A percentile compares a stretch with the other conserved stretches of the same genome.
Evolutionary conservation across 306 rosid genomes (phyloP).

Genomic region (Lithocarpus polystachyus): DNA sequence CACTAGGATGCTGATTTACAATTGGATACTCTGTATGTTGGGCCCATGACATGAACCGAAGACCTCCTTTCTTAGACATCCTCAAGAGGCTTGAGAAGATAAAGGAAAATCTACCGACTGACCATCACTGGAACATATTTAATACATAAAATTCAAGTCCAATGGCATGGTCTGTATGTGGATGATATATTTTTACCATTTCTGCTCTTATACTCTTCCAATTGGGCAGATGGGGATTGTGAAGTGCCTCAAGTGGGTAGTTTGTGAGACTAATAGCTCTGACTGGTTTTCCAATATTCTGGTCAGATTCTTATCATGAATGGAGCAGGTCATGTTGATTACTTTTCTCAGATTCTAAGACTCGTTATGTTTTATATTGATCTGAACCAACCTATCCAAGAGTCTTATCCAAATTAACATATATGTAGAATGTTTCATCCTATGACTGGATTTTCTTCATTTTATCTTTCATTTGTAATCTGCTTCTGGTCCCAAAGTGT

Average conservation of each 20-base stretch:
- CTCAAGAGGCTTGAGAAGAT: conserved; percentile 74
- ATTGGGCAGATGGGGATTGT: conserved; percentile 27
- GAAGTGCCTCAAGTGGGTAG: conserved; percentile 30
- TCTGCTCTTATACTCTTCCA: conserved; percentile 11
- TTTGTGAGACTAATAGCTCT: conserved; percentile 6
- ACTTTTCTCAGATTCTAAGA: conserved; percentile 3
- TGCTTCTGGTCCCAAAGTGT: neutral
- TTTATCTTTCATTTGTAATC: neutral
- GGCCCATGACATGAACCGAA: conserved; percentile 60
- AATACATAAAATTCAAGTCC: conserved; percentile 30
- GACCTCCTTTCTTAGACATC: conserved; percentile 83
- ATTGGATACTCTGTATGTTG: conserved; percentile 40
- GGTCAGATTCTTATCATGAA: conserved; percentile 21
- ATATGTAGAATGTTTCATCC: neutral
- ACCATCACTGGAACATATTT: conserved; percentile 73
- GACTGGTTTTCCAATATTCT: conserved; percentile 15
- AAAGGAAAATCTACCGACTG: conserved; percentile 64
- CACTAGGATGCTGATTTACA: neutral
- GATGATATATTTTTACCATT: conserved; percentile 26
- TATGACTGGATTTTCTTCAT: neutral
- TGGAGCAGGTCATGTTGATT: conserved; percentile 19
- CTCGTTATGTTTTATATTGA: neutral
- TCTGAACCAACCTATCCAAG: conserved; percentile 8
- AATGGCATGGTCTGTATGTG: conserved; percentile 18
- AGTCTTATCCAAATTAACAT: conserved; percentile 22